phyloP scores from a whole-genome alignment of 192 early-diverging fungal genomes.

The Linderina pennispora region DNA sequence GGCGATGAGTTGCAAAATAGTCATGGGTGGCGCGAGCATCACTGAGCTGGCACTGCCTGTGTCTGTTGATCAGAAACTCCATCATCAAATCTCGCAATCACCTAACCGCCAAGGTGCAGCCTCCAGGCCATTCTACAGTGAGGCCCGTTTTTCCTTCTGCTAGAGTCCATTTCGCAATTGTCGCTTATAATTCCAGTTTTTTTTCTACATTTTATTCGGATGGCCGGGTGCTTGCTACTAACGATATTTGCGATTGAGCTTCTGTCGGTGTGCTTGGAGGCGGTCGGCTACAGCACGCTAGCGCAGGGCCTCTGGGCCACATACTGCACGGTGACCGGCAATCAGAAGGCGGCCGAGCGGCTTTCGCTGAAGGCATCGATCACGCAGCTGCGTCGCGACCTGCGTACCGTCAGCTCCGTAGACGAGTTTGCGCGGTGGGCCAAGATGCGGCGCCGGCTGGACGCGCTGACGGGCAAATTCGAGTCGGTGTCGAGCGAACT shows the following conservation, averaged over 20 bases:
- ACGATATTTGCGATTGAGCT: slow-evolving; percentile 57
- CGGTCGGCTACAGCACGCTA: slow-evolving; percentile 50
- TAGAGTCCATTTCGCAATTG: neutral
- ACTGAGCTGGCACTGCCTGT: no score
- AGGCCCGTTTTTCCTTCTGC: slow-evolving; percentile 26
- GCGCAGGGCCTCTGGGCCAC: slow-evolving; percentile 31
- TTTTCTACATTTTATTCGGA: neutral
- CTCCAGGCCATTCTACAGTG: no score
- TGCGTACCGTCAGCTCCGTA: slow-evolving; percentile 65
- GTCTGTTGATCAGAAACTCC: no score
- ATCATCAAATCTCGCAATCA: no score
- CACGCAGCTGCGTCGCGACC: slow-evolving; percentile 55
- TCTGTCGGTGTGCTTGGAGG: slow-evolving; percentile 51
- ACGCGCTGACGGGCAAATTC: slow-evolving; percentile 62
- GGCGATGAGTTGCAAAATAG: no score
- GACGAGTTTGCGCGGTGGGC: slow-evolving; percentile 94
- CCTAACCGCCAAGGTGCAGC: no score
- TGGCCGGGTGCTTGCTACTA: slow-evolving; percentile 49
- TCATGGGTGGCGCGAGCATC: no score
- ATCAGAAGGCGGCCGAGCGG: slow-evolving; percentile 43
- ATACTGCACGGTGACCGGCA: slow-evolving; percentile 29
- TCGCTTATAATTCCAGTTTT: neutral
- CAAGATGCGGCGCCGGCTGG: slow-evolving; percentile 73
- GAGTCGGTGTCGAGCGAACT: slow-evolving; percentile 59
- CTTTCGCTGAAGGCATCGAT: slow-evolving; percentile 56